A percentile compares a stretch with the other conserved stretches of the same genome.
Conservation (phyloP, 768 basidiomycete genomes). For the Cystofilobasidium bisporidii region DNA sequence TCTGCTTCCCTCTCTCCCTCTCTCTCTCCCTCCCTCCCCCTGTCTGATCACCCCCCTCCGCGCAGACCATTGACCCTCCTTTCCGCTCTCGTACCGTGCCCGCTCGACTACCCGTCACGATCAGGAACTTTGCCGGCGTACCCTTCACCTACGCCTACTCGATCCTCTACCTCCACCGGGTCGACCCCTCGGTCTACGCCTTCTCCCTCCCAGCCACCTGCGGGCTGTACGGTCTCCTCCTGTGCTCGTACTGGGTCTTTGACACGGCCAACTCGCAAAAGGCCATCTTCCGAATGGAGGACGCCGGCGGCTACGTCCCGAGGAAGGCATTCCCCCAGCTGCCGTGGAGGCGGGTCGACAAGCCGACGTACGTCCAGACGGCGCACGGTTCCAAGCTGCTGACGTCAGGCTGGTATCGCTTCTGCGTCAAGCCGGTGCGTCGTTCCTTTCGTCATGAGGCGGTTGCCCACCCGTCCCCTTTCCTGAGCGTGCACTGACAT, state of each 20-base stretch:
- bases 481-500: too few relatives aligned
- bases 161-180: constrained; percentile 93
- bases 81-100: too few relatives aligned
- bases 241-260: constrained; percentile 49
- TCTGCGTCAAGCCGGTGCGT: constrained; percentile 60
- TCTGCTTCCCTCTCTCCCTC: background rate
- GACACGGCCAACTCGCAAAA: constrained; percentile 48
- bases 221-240: constrained; percentile 49
- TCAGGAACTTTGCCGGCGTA: constrained; percentile 72
- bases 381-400: constrained; percentile 88
- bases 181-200: constrained; percentile 73
- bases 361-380: constrained; percentile 87
- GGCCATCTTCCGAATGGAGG: constrained; percentile 84
- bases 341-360: constrained; percentile 66
- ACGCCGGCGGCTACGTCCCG: constrained; percentile 71
- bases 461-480: too few relatives aligned
- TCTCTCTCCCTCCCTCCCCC: too few relatives aligned
- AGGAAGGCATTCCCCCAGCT: constrained; percentile 91
- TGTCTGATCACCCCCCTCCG: too few relatives aligned
- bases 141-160: constrained; percentile 84
- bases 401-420: constrained; percentile 67
- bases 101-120: too few relatives aligned
- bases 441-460: too few relatives aligned
- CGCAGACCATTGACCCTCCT: too few relatives aligned
- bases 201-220: constrained; percentile 71